Evolutionary conservation across 2,329 filamentous ascomycete species (phyloP), one percentile per base, ranked within the genome.

Genomic region (Nemania diffusa): DNA sequence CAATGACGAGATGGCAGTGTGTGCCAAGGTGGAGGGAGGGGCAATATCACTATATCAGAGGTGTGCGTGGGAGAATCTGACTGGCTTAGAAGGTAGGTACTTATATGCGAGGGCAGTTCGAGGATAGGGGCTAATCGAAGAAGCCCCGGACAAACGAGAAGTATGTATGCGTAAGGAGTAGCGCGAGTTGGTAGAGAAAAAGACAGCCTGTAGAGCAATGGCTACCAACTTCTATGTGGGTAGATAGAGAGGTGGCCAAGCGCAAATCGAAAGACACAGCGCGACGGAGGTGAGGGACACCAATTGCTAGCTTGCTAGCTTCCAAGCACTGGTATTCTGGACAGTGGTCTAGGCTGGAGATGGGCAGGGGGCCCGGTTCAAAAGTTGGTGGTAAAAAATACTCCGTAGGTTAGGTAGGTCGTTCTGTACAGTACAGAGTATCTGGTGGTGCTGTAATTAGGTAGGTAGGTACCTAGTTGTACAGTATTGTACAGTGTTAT

Each of bases 21-120:
- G 64, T 58, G 71, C 71, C 69, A 71, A 73, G 68, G 63, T 69
- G n/a, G n/a, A n/a, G n/a, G 56, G 74, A 75, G 75, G 74, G 75
- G 72, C 71, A 60, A 71, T 74, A 76, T 74, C 73, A 75, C 73
- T 73, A 69, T 76, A 71, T 69, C 63, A 69, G 69, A 69, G 69
- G 57, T 61, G 71, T 72, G 74, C 72, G 76, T 78, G 74, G 73
- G 76, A 71, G 68, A 51, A 55, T 71, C 53, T 77, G 71, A 75
- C 73, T 78, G 76, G 75, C 67, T 40, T 67, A 62, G 55, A 17
- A 51, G 26, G 32, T 46, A 5, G 15, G 17, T 55, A 62, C 66
- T 64, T 71, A 7, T 71, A 73, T 73, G 71, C 62, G 71, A 73
- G 67, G 65, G 62, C 62, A 64, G 69, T 57, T 65, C 61, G 66